phyloP scores from a whole-genome alignment of 345 rosid species.

The Anacardium occidentale region DNA sequence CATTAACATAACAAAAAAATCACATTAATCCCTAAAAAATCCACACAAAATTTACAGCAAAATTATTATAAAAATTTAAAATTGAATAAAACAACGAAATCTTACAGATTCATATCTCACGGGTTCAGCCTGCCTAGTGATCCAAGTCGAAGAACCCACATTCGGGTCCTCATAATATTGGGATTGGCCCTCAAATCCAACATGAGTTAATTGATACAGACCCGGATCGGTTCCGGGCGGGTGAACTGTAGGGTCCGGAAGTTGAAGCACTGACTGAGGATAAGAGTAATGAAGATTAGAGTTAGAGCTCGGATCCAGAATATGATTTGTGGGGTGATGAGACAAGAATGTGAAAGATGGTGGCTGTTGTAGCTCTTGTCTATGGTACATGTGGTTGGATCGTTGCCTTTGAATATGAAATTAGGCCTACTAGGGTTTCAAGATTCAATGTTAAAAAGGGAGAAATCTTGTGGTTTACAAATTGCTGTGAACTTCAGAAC shows the following conservation, averaged over 20 bases:
- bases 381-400: not conserved
- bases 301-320: not conserved
- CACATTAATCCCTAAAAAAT: not conserved
- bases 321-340: not conserved
- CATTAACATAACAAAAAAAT: not conserved
- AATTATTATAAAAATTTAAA: not conserved
- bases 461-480: not conserved
- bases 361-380: not conserved
- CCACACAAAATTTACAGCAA: not conserved
- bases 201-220: slow-evolving; percentile 4
- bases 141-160: slow-evolving; percentile 20
- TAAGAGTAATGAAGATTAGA: not conserved
- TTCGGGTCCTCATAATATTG: slow-evolving; percentile 17
- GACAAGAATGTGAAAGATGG: slow-evolving; percentile 15
- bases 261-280: slow-evolving; percentile 8
- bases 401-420: not conserved
- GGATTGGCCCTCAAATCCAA: slow-evolving; percentile 4
- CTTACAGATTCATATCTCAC: slow-evolving; percentile 25
- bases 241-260: slow-evolving; percentile 6
- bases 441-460: not conserved
- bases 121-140: slow-evolving; percentile 7
- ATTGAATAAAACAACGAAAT: not conserved
- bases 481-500: not conserved
- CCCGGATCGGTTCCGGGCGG: slow-evolving; percentile 24
- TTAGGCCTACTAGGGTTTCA: not conserved